Evolutionary conservation across 2,329 filamentous ascomycete genomes (phyloP).

Genomic region (Coniosporium tulheliwenetii): DNA sequence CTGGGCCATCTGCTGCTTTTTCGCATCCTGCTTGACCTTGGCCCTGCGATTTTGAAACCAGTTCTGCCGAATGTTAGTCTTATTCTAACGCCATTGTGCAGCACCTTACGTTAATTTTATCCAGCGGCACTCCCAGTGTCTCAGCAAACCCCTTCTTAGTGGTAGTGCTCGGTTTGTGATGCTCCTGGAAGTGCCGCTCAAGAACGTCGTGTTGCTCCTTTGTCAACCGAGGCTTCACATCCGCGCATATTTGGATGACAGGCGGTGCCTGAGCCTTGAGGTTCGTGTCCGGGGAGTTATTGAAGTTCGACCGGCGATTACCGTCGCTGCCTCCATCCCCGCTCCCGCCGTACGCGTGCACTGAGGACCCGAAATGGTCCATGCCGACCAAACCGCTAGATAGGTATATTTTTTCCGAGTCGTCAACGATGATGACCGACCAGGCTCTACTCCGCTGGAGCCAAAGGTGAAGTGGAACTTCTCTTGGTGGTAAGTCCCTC

Average conservation of each 20-base stretch:
- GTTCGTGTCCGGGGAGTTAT: too few species aligned
- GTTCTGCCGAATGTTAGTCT: constrained; percentile 25
- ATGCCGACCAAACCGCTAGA: too few species aligned
- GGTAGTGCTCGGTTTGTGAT: constrained; percentile 33
- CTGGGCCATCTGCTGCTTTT: constrained; percentile 22
- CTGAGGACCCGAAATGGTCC: too few species aligned
- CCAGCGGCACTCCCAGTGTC: constrained; percentile 29
- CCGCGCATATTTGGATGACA: constrained; percentile 9
- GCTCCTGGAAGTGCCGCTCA: constrained; percentile 30
- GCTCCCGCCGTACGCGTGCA: too few species aligned
- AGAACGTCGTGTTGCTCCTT: constrained; percentile 38
- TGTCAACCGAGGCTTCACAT: constrained; percentile 35
- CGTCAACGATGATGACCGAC: too few species aligned
- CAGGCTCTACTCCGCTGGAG: too few species aligned
- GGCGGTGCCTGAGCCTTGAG: too few species aligned
- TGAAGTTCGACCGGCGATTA: too few species aligned
- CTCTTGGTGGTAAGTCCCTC: too few species aligned
- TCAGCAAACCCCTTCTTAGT: constrained; percentile 35
- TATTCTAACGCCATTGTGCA: not conserved
- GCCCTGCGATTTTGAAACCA: constrained; percentile 39
- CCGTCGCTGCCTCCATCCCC: too few species aligned
- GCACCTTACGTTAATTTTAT: constrained; percentile 35
- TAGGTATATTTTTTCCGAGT: too few species aligned
- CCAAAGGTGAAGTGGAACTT: too few species aligned
- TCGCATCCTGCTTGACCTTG: constrained; percentile 36